Conservation (phyloP, 495 filamentous ascomycete species). For the Corynascus novoguineensis region DNA sequence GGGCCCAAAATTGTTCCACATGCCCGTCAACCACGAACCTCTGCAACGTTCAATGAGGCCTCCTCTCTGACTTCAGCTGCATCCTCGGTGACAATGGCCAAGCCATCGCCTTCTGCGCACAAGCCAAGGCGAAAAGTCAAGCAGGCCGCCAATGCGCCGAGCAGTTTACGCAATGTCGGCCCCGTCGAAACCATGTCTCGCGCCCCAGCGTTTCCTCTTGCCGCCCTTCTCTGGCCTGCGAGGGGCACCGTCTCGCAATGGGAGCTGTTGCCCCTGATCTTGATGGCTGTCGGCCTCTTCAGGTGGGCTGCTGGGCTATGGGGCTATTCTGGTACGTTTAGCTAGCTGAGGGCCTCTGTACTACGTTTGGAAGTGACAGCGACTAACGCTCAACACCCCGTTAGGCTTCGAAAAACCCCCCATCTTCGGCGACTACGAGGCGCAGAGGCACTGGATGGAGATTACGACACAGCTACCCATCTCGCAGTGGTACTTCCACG, state of each 20-base stretch:
- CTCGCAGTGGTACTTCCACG: constrained; percentile 95
- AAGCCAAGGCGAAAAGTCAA: constrained; percentile 49
- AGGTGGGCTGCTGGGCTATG: constrained; percentile 88
- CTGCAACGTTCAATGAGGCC: constrained; percentile 22
- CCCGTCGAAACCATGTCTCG: constrained; percentile 33
- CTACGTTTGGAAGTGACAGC: neutral
- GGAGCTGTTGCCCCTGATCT: constrained; percentile 76
- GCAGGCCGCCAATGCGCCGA: constrained; percentile 28
- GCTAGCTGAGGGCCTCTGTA: too few species aligned
- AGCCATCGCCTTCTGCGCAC: constrained; percentile 40
- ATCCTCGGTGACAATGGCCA: constrained; percentile 39
- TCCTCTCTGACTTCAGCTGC: constrained; percentile 4
- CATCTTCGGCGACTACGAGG: constrained; percentile 96
- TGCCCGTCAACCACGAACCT: neutral
- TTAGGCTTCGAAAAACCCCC: constrained; percentile 74
- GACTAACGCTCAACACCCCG: neutral
- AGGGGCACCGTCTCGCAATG: constrained; percentile 82
- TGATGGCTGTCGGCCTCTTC: constrained; percentile 89
- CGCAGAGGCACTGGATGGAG: constrained; percentile 98
- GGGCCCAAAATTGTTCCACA: constrained; percentile 4
- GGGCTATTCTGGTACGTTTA: constrained; percentile 80
- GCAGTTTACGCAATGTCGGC: constrained; percentile 17
- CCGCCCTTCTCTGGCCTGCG: constrained; percentile 86
- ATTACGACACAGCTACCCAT: constrained; percentile 82
- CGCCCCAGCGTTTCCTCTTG: constrained; percentile 70